These are phyloP conservation scores for Coemansia sp. DNA, from an alignment of 192 early-diverging fungal genomes.

Conservation along the genomic window DNA sequence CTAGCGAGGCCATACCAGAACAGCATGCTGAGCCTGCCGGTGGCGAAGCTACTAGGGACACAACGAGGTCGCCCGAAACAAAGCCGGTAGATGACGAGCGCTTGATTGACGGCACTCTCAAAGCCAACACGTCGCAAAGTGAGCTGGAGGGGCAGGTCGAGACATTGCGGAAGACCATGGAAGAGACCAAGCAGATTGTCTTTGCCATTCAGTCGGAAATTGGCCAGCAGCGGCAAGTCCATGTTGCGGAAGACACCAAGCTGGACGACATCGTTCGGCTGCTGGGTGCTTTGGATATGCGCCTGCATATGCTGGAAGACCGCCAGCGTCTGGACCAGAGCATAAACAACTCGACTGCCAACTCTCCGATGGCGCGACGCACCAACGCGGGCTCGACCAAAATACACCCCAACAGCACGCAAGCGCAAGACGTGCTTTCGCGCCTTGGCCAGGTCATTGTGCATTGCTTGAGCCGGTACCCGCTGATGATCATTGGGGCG, in stretches of 20 bases:
- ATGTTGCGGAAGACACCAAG: slow-evolving; percentile 22
- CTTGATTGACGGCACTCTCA: slow-evolving; percentile 10
- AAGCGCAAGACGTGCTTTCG: slow-evolving; percentile 19
- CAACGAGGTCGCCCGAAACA: not conserved
- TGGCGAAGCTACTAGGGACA: not conserved
- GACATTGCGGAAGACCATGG: slow-evolving; percentile 45
- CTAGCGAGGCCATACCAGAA: slow-evolving; percentile 4
- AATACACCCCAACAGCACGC: slow-evolving; percentile 10
- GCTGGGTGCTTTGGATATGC: slow-evolving; percentile 46
- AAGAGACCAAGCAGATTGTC: slow-evolving; percentile 42
- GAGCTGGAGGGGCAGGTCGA: slow-evolving; percentile 39
- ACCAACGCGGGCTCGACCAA: slow-evolving; percentile 40
- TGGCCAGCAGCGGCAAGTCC: slow-evolving; percentile 24
- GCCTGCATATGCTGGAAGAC: slow-evolving; percentile 45
- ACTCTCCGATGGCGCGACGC: slow-evolving; percentile 6
- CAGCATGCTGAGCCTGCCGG: not conserved
- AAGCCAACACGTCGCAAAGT: slow-evolving; percentile 1
- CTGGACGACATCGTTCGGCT: slow-evolving; percentile 40
- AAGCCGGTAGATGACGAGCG: slow-evolving; percentile 16
- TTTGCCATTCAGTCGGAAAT: slow-evolving; percentile 34
- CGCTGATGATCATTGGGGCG: slow-evolving; percentile 40
- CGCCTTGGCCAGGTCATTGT: slow-evolving; percentile 27
- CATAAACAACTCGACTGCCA: not conserved
- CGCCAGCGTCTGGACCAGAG: slow-evolving; percentile 25
- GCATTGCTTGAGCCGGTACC: slow-evolving; percentile 35